phyloP scores from a whole-genome alignment of 2,329 filamentous ascomycete species.

The Monosporascus sp. region DNA sequence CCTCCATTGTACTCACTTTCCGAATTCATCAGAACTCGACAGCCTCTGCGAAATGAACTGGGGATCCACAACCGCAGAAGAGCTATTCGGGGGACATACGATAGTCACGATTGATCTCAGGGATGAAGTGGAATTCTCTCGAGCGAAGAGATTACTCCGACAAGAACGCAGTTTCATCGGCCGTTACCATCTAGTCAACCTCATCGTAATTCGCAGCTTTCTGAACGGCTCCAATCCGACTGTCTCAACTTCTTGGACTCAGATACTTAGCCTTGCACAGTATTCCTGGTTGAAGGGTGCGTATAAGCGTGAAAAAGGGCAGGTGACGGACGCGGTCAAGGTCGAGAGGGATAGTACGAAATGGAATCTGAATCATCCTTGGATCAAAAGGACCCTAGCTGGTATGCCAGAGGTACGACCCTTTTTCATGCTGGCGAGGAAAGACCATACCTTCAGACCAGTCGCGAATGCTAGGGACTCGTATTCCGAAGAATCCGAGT shows the following conservation, averaged over 20 bases:
- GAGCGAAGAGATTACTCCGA: background rate
- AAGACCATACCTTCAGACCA: background rate
- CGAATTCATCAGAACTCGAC: fast-evolving
- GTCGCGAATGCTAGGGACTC: background rate
- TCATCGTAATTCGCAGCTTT: background rate
- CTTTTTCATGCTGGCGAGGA: background rate
- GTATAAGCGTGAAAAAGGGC: background rate
- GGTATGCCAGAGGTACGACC: background rate
- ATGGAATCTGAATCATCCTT: background rate
- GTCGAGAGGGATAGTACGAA: background rate
- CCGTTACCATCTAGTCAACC: background rate
- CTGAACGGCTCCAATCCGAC: background rate
- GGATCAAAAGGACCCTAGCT: background rate
- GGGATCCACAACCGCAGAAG: background rate
- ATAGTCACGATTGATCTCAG: background rate
- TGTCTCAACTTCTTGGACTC: background rate
- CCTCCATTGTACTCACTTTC: no score
- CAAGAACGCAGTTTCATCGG: background rate
- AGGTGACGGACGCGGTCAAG: background rate
- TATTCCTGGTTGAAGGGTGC: background rate
- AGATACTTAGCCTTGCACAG: background rate
- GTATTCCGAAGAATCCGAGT: background rate
- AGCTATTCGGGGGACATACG: background rate
- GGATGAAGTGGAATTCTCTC: background rate
- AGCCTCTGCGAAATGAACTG: background rate